Evolutionary conservation across 164 flowering plant species (phyloP), one percentile per base, ranked within the genome.

Genomic region (Vitis labrusca): DNA sequence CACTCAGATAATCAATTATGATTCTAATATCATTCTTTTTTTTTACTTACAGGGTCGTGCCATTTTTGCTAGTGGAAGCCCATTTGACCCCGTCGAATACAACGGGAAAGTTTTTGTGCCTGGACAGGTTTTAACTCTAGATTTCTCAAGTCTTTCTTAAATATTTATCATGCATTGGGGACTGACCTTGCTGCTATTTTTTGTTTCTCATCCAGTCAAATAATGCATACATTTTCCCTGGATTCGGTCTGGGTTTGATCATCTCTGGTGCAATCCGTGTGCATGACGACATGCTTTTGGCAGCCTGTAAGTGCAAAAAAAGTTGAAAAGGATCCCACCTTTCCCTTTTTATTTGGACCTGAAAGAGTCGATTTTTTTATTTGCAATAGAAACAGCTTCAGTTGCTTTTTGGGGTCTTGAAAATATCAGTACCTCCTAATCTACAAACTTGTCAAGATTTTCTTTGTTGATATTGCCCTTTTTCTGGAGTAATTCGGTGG

Each of bases 201-300:
- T 57, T 57, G 52, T 23, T 49, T 71, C 32, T 52, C 13, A 2
- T 71, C 32, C 76, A 86, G 91, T 83, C 89, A 68, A 87, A 87
- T 66, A 87, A 87, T 79, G 91, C 90, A 1, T 87, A 87, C 76
- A 84, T 87, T 47, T 87, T 87, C 79, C 91, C 91, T 32, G 91
- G 91, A 59, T 71, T 87, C 32, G 91, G 91, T 56, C 80, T 87
- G 17, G 91, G 91, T 29, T 70, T 87, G 68, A 82, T 87, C 29
- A 87, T 87, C 74, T 87, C 88, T 58, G 91, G 91, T 27, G 71
- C 91, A 32, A 87, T 85, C 70, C 91, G 91, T 61, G 91, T 87
- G 50, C 91, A 82, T 63, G 89, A 85, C 50, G 91, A 85, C 70
- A 85, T 87, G 87, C 91, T 87, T 66, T 76, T 87, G 63, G 91